Percentiles rank a stretch among this genome's conserved stretches.
phyloP scores from a whole-genome alignment of 306 rosid species.

The Adenanthera pavonina region DNA sequence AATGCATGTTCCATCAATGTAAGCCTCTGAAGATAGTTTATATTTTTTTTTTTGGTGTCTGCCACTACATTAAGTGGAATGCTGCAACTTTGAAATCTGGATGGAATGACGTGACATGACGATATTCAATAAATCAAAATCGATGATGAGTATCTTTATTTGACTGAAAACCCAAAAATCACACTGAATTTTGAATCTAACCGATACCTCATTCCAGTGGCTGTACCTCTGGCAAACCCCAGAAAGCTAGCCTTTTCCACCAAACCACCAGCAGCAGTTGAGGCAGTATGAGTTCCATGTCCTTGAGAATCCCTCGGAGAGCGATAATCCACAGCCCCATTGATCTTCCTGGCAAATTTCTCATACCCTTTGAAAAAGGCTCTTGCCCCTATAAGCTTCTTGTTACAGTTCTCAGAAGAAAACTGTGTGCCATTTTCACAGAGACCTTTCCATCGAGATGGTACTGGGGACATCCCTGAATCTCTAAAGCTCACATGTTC shows the following conservation, averaged over 20 bases:
- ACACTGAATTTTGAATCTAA: too few species aligned
- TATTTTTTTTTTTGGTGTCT: too few species aligned
- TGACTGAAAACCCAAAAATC: too few species aligned
- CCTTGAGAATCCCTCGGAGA: constrained; percentile 71
- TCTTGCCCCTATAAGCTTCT: constrained; percentile 74
- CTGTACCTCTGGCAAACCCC: constrained; percentile 60
- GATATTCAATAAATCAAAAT: too few species aligned
- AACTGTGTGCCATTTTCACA: constrained; percentile 70
- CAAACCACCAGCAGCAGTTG: constrained; percentile 65
- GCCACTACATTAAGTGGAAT: background rate
- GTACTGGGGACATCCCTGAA: constrained; percentile 51
- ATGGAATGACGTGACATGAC: background rate
- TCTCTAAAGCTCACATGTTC: constrained; percentile 72
- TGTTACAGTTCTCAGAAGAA: constrained; percentile 62
- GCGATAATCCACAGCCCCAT: constrained; percentile 49
- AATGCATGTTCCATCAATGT: background rate
- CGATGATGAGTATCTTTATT: too few species aligned
- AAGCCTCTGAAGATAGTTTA: background rate
- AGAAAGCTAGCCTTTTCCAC: constrained; percentile 53
- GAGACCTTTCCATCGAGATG: constrained; percentile 69
- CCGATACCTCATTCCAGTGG: constrained; percentile 61
- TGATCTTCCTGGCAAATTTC: constrained; percentile 52
- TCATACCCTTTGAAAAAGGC: constrained; percentile 68
- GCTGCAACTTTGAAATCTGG: background rate
- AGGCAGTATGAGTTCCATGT: constrained; percentile 87